Evolutionary conservation across 2,329 filamentous ascomycete species (phyloP).

Genomic region (Alternaria gansuensis): DNA sequence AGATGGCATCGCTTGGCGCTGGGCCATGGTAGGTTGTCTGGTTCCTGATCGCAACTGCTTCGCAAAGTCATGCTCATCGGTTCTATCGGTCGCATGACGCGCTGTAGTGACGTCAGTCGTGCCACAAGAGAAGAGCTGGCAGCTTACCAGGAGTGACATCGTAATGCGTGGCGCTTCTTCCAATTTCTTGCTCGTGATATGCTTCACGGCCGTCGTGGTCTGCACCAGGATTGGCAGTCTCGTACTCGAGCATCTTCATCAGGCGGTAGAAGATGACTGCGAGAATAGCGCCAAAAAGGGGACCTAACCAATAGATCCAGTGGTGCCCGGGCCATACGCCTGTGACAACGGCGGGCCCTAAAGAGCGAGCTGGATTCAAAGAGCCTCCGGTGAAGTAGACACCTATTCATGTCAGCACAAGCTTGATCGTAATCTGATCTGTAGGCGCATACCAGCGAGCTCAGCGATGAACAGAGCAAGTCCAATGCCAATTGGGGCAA

Average conservation of each 20-base stretch:
- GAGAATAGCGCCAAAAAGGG: slow-evolving; percentile 56
- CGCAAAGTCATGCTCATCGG: slow-evolving; percentile 39
- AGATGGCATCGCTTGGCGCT: slow-evolving; percentile 14
- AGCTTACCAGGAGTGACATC: slow-evolving; percentile 1
- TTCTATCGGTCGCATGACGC: slow-evolving; percentile 38
- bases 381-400: slow-evolving; percentile 60
- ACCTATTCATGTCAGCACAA: slow-evolving; percentile 40
- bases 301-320: slow-evolving; percentile 64
- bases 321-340: slow-evolving; percentile 56
- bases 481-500: slow-evolving; percentile 56
- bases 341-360: slow-evolving; percentile 59
- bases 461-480: slow-evolving; percentile 59
- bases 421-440: not conserved
- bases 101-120: slow-evolving; percentile 31
- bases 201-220: slow-evolving; percentile 57
- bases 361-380: slow-evolving; percentile 60
- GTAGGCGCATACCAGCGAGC: slow-evolving; percentile 48
- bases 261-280: slow-evolving; percentile 61
- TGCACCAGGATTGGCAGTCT: slow-evolving; percentile 60
- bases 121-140: not conserved
- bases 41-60: slow-evolving; percentile 23
- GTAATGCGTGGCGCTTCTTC: slow-evolving; percentile 1
- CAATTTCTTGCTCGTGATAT: slow-evolving; percentile 29
- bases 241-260: slow-evolving; percentile 61
- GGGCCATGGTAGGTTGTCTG: slow-evolving; percentile 8